Evolutionary conservation across 2,329 filamentous ascomycete species (phyloP).

Genomic region (Aureobasidium sp.): DNA sequence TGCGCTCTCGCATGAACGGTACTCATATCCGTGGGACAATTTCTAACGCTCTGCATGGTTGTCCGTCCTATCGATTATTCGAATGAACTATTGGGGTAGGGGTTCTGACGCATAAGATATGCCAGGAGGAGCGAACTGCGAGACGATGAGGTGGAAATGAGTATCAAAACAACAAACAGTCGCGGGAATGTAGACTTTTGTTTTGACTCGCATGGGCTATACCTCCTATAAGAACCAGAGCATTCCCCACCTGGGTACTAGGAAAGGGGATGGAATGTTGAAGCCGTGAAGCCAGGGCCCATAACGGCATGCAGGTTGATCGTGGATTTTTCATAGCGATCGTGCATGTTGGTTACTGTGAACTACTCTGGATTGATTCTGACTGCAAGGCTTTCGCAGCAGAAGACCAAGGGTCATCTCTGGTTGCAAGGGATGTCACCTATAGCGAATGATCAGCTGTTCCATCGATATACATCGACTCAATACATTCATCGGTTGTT

Average conservation of each 20-base stretch:
- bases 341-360: not conserved
- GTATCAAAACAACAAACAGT: slow-evolving; percentile 11
- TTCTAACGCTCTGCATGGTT: slow-evolving; percentile 8
- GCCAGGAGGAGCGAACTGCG: slow-evolving; percentile 4
- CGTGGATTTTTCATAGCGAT: slow-evolving; percentile 6
- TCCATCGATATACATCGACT: not conserved
- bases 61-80: slow-evolving; percentile 7
- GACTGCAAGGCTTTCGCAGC: not conserved
- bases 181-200: slow-evolving; percentile 11
- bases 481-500: not conserved
- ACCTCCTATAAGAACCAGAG: slow-evolving; percentile 6
- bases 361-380: not conserved
- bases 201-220: slow-evolving; percentile 3
- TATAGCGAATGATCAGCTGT: not conserved
- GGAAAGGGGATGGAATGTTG: slow-evolving; percentile 11
- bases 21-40: not conserved
- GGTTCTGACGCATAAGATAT: slow-evolving; percentile 8
- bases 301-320: slow-evolving; percentile 8
- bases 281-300: slow-evolving; percentile 10
- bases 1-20: not conserved
- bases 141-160: slow-evolving; percentile 6
- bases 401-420: not conserved
- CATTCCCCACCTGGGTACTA: slow-evolving; percentile 9
- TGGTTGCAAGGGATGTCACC: not conserved
- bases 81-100: slow-evolving; percentile 10